Evolutionary conservation across 2,329 filamentous ascomycete genomes (phyloP), one percentile per base, ranked within the genome.

Genomic region (Neocucurbitaria cava): DNA sequence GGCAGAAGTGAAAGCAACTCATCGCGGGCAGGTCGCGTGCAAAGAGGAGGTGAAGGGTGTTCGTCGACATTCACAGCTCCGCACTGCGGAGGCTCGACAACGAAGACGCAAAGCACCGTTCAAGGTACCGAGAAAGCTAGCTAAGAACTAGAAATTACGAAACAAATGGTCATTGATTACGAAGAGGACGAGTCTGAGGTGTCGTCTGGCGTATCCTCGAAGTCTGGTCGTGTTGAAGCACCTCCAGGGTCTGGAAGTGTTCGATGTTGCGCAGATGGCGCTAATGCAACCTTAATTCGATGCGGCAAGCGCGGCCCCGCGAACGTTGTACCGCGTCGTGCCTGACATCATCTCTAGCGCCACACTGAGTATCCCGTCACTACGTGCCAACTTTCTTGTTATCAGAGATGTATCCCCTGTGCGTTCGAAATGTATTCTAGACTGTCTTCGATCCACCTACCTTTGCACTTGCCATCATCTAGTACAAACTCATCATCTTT

Each of bases 291-390:
- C 57, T 64, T 67, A 63, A 51, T 54, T 54, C 26, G 6, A 54
- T 17, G 24, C 56, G 59, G 42, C 57, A 68, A 65, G 58, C 40
- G 35, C 46, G n/a, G 40, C 51, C 46, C 52, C 55, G 42, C 58
- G 31, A n/a, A 50, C 54, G 43, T 56, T 56, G 58, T 46, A 24
- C 24, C 42, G 42, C 43, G 39, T 41, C 21, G 33, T 59, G 57
- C 58, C 56, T 68, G 65, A 66, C 62, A 66, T 68, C 65, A 68
- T 68, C 45, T 56, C 45, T 56, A 50, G 55, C 62, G 58, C 60
- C 56, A 65, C 61, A 45, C 18, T n/a, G 28, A 52, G 49, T 54
- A 58, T n/a, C n/a, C n/a, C n/a, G n/a, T 41, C 51, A 31, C 35
- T 36, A 50, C 24, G 46, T 55, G 56, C 61, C 58, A 59, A 60